phyloP scores from a whole-genome alignment of 106 monocot genomes.

The Agapanthus africanus region DNA sequence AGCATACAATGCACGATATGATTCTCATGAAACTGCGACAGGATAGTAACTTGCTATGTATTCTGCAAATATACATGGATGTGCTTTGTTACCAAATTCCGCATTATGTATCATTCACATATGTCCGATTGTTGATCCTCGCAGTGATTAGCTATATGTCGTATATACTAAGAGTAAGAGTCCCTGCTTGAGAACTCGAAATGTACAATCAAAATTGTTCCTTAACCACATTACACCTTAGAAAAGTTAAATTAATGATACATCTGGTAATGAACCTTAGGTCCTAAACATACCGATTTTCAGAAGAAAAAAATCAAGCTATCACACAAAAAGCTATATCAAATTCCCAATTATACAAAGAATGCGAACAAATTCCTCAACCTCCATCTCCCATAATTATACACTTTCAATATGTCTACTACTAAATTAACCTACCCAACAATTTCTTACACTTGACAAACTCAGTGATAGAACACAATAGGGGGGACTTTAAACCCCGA shows the following conservation, averaged over 20 bases:
- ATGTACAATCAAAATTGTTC: neutral
- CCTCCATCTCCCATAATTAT: neutral
- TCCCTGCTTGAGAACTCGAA: no score
- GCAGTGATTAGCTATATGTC: no score
- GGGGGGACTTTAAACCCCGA: slow-evolving; percentile 55
- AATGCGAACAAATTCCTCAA: neutral
- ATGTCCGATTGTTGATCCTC: no score
- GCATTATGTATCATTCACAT: neutral
- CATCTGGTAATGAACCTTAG: neutral
- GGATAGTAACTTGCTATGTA: neutral
- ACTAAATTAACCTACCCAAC: neutral
- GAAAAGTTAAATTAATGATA: neutral
- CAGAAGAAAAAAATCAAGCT: no score
- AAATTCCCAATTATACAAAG: neutral
- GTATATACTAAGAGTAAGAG: no score
- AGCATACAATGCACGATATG: neutral
- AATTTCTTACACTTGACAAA: neutral
- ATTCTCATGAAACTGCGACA: neutral
- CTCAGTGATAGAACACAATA: slow-evolving; percentile 37
- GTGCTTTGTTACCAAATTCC: neutral
- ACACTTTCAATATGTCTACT: neutral
- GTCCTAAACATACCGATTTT: neutral
- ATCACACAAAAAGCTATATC: neutral
- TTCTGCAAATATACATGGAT: neutral
- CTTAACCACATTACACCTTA: neutral